These are phyloP conservation scores for Termitomyces sp. DNA, from an alignment of 768 basidiomycete species.

Conservation along the genomic window DNA sequence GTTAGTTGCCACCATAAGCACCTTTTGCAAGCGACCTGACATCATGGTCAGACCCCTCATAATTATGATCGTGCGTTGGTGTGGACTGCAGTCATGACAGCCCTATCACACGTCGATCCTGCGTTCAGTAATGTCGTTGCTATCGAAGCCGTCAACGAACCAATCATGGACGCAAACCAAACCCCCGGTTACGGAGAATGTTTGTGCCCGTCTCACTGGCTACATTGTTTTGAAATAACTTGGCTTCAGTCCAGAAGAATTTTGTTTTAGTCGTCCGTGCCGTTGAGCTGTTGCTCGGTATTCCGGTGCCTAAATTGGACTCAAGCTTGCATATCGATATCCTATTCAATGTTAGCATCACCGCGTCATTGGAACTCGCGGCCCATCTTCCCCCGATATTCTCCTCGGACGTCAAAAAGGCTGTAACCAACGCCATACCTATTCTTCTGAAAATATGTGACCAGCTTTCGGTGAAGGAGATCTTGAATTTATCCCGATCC, in stretches of 20 bases:
- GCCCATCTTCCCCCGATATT: constrained; percentile 17
- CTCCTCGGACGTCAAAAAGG: constrained; percentile 22
- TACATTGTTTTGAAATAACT: background rate
- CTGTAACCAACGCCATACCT: constrained; percentile 30
- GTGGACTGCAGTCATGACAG: constrained; percentile 82
- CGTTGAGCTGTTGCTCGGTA: constrained; percentile 57
- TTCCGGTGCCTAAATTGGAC: constrained; percentile 27
- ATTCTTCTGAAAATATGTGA: constrained; percentile 27
- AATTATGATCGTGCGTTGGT: constrained; percentile 76
- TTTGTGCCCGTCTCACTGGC: constrained; percentile 25
- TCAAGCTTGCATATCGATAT: background rate
- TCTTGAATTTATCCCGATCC: constrained; percentile 11
- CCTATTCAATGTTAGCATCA: constrained; percentile 17
- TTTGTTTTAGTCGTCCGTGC: constrained; percentile 67
- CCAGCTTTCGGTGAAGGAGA: constrained; percentile 19
- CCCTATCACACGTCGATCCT: constrained; percentile 64
- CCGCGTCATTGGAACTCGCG: constrained; percentile 18
- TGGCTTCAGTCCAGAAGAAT: constrained; percentile 53
- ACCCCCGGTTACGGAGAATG: constrained; percentile 72
- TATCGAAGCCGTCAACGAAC: constrained; percentile 77
- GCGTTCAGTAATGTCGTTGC: constrained; percentile 60
- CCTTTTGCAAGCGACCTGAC: background rate
- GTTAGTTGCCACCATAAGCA: constrained; percentile 27
- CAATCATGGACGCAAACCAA: constrained; percentile 60
- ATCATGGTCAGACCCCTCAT: constrained; percentile 43